Percentiles rank a stretch among this genome's conserved stretches.
Evolutionary conservation across 2,329 filamentous ascomycete genomes (phyloP).

Genomic region (Alternaria postmessia): DNA sequence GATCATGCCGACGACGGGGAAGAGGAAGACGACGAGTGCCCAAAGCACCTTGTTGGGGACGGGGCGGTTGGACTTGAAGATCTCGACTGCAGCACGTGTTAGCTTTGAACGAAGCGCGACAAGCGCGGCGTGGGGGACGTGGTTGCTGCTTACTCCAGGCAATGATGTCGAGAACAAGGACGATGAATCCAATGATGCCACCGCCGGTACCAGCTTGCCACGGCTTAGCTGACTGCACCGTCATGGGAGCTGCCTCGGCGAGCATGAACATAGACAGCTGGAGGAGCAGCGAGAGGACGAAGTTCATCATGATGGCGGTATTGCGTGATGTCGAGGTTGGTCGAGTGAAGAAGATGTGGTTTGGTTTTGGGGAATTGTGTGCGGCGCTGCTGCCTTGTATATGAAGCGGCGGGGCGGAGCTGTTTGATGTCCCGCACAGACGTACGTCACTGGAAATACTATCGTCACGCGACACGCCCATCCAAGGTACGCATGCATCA

Average conservation of each 20-base stretch:
- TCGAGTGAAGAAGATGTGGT: background rate
- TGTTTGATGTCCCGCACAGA: constrained; percentile 17
- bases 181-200: constrained; percentile 67
- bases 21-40: constrained; percentile 70
- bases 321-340: background rate
- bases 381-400: constrained; percentile 22
- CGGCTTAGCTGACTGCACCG: constrained; percentile 51
- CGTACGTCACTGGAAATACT: constrained; percentile 23
- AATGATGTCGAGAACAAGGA: constrained; percentile 69
- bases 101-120: constrained; percentile 17
- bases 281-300: constrained; percentile 56
- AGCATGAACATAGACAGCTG: constrained; percentile 62
- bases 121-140: background rate
- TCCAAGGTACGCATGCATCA: constrained; percentile 9
- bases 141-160: constrained; percentile 63
- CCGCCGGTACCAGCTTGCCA: constrained; percentile 70
- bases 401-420: constrained; percentile 17
- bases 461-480: constrained; percentile 11
- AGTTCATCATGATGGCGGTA: constrained; percentile 41
- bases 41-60: constrained; percentile 67
- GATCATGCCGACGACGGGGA: constrained; percentile 68
- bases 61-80: constrained; percentile 69
- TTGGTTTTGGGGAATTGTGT: background rate
- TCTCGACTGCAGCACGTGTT: constrained; percentile 61
- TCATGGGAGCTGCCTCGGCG: constrained; percentile 59